These are phyloP conservation scores for Anisogramma anomala DNA, from an alignment of 2,329 filamentous ascomycete genomes.

Conservation along the genomic window DNA sequence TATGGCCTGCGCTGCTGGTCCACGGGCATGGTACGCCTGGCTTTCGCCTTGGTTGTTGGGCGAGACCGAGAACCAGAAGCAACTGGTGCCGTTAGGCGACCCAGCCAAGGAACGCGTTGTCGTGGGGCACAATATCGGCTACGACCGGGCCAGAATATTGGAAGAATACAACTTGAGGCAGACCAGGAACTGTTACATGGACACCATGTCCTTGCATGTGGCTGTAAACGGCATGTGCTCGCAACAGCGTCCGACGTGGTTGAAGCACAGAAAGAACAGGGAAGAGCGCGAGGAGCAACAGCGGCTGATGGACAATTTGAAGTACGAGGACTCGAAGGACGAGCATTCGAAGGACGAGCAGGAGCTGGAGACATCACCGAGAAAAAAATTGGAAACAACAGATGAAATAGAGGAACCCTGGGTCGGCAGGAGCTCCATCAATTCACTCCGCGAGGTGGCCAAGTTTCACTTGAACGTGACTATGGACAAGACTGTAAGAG, in stretches of 20 bases:
- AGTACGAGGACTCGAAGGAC: too few relatives aligned
- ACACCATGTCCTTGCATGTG: constrained; percentile 97
- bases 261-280: constrained; percentile 85
- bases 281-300: constrained; percentile 63
- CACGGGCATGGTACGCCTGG: constrained; percentile 94
- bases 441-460: constrained; percentile 88
- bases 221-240: constrained; percentile 99
- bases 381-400: constrained; percentile 54
- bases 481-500: constrained; percentile 78
- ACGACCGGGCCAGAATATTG: constrained; percentile 74
- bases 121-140: constrained; percentile 91
- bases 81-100: constrained; percentile 81
- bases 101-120: constrained; percentile 61
- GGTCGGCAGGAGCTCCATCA: constrained; percentile 89
- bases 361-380: constrained; percentile 60
- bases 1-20: constrained; percentile 89
- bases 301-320: too few relatives aligned
- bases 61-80: constrained; percentile 63
- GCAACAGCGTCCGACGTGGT: constrained; percentile 88
- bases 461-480: constrained; percentile 88
- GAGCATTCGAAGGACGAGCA: constrained; percentile 56
- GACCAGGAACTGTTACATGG: constrained; percentile 74
- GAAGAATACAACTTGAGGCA: constrained; percentile 85
- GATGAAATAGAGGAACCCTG: constrained; percentile 94
- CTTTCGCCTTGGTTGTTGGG: constrained; percentile 87